Evolutionary conservation across 495 filamentous ascomycete species (phyloP), one percentile per base, ranked within the genome.

Genomic region (Tuber aestivum): DNA sequence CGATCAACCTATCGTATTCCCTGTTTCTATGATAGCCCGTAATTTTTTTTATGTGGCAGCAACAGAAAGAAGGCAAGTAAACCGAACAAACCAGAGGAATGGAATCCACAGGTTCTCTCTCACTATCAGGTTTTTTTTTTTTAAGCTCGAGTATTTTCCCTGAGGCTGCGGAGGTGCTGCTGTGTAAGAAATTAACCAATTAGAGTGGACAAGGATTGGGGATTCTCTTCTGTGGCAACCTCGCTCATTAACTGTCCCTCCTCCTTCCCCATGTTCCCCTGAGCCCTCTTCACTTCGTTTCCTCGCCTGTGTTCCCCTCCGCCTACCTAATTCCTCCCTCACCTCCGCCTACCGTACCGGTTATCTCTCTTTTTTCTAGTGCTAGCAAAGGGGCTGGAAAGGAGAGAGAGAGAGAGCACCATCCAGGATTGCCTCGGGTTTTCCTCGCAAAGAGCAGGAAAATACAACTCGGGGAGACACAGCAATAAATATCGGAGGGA

Each of bases 241-340:
- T 75, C 48, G 20, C 38, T 56, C 70, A 32, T 71, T 70, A n/a
- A 44, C 70, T 21, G 27, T 41, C 38, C 20, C 70, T 56, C 21
- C 70, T 56, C 44, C 70, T 73, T 35, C 70, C 35, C 38, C 69
- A 27, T 48, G 23, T 21, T 42, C 69, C n/a, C 56, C 56, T 44
- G 50, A 38, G 20, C 71, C 42, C 12, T 56, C 71, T 74, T 41
- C n/a, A 71, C 56, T 8, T 18, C 72, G 40, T 37, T 32, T 72
- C 72, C 56, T 71, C 48, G 35, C 35, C 41, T 50, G 56, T 65
- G 50, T 21, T 40, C 72, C 56, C 68, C n/a, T 38, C 71, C 40
- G 27, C 71, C 40, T 65, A 35, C 70, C 70, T 40, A 21, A 71
- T 71, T 35, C 70, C 21, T 41, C 70, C 70, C 56, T 14, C 56